A percentile compares a stretch with the other conserved stretches of the same genome.
Conservation (phyloP, 2,329 filamentous ascomycete species). For the Pseudogymnoascus destructans region DNA sequence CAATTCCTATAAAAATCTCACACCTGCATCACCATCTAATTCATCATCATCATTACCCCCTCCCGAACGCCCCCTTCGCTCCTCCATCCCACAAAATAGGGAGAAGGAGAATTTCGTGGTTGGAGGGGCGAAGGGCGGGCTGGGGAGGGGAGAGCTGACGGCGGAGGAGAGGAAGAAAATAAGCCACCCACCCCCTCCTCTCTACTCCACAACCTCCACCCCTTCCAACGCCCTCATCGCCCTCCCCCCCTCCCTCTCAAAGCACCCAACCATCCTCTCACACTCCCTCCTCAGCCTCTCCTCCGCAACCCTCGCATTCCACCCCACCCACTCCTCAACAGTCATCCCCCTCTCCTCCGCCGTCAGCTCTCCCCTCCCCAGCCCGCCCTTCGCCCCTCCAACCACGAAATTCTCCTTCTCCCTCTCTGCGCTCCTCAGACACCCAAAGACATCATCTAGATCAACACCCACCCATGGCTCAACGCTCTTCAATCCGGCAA, state of each 20-base stretch:
- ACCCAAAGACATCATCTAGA: conserved; percentile 55
- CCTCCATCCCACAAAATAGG: conserved; percentile 10
- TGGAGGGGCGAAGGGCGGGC: conserved; percentile 37
- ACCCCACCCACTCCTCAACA: conserved; percentile 82
- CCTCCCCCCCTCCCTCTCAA: conserved; percentile 69
- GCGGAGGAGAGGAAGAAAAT: conserved; percentile 50
- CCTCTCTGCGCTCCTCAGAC: conserved; percentile 29
- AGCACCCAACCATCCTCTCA: conserved; percentile 66
- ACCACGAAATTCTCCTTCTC: conserved; percentile 30
- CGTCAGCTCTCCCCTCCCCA: conserved; percentile 47
- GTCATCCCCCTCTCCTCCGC: conserved; percentile 78
- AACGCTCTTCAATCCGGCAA: conserved; percentile 42
- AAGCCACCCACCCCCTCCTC: conserved; percentile 9
- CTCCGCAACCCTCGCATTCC: conserved; percentile 71
- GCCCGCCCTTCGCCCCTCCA: conserved; percentile 37
- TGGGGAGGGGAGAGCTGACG: conserved; percentile 47
- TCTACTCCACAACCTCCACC: conserved; percentile 31
- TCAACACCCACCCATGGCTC: conserved; percentile 62
- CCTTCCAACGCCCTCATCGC: conserved; percentile 70
- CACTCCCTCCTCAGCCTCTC: conserved; percentile 66
- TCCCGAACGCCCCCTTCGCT: not conserved
- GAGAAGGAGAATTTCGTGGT: conserved; percentile 30
- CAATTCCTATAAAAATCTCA: not conserved
- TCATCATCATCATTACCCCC: not conserved
- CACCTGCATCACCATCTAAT: not conserved